Evolutionary conservation across 2,329 filamentous ascomycete genomes (phyloP).

Genomic region (Coccinonectria pachysandricola): DNA sequence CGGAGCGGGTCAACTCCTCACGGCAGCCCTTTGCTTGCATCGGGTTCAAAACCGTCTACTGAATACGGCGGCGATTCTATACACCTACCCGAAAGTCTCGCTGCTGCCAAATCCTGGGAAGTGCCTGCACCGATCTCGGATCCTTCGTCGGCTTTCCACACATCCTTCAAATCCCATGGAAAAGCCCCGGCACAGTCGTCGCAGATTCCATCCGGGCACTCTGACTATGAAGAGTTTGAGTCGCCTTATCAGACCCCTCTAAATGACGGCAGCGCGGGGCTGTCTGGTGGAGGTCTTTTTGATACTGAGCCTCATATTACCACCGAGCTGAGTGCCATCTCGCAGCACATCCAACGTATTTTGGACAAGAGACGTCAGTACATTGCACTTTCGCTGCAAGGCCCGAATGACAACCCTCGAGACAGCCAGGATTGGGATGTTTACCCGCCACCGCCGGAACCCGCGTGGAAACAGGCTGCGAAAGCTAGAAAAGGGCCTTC

Average conservation of each 20-base stretch:
- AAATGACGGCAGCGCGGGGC: constrained; percentile 9
- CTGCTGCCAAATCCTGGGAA: constrained; percentile 14
- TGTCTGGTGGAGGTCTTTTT: constrained; percentile 41
- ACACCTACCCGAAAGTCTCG: constrained; percentile 22
- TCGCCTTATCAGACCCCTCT: constrained; percentile 3
- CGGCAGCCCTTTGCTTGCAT: constrained; percentile 34
- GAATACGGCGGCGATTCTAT: constrained; percentile 28
- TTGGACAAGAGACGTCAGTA: constrained; percentile 83
- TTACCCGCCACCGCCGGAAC: constrained; percentile 84
- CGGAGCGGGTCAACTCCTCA: constrained; percentile 32
- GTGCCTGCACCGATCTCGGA: constrained; percentile 29
- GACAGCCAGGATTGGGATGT: constrained; percentile 76
- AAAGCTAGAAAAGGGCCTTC: constrained; percentile 5
- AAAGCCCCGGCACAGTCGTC: constrained; percentile 7
- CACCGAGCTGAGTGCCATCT: constrained; percentile 75
- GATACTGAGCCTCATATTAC: constrained; percentile 71
- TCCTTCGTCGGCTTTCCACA: constrained; percentile 9
- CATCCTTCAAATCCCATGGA: constrained; percentile 6
- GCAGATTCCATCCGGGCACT: constrained; percentile 3
- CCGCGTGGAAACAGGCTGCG: constrained; percentile 55
- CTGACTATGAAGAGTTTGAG: neutral
- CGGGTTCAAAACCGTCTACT: constrained; percentile 24
- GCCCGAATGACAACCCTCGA: constrained; percentile 75
- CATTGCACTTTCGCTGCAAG: constrained; percentile 73
- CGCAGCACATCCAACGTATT: constrained; percentile 83